phyloP scores from a whole-genome alignment of 2,329 filamentous ascomycete genomes.

The Curvularia spicifera region DNA sequence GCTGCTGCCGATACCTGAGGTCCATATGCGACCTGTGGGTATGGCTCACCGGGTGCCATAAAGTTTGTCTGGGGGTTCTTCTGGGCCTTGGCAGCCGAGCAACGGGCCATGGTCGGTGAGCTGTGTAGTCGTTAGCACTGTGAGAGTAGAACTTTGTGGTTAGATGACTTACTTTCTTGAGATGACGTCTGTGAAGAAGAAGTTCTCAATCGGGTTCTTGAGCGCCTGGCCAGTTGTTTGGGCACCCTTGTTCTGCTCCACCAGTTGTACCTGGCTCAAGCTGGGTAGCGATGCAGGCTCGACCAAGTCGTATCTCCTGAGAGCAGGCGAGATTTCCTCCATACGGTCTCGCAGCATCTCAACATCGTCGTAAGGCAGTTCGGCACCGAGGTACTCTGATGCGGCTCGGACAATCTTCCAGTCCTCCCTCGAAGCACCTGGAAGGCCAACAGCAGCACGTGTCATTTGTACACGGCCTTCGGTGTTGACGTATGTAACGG shows the following conservation, averaged over 20 bases:
- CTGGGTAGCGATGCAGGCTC: constrained; percentile 76
- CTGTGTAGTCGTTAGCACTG: constrained; percentile 55
- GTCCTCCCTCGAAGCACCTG: constrained; percentile 89
- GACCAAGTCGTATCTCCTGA: constrained; percentile 88
- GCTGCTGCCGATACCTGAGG: constrained; percentile 35
- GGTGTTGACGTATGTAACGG: constrained; percentile 95
- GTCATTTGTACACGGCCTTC: constrained; percentile 96
- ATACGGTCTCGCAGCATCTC: constrained; percentile 89
- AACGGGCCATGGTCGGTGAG: constrained; percentile 97
- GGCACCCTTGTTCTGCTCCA: constrained; percentile 92
- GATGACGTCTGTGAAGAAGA: constrained; percentile 97
- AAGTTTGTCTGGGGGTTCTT: constrained; percentile 59
- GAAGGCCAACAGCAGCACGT: constrained; percentile 84
- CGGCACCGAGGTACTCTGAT: constrained; percentile 86
- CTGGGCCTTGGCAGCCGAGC: constrained; percentile 84
- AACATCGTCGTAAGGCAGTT: constrained; percentile 92
- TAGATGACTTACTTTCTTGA: constrained; percentile 78
- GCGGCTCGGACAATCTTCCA: constrained; percentile 98
- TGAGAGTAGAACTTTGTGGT: background rate
- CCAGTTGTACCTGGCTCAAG: constrained; percentile 90
- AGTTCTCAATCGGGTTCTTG: constrained; percentile 89
- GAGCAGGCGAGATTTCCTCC: constrained; percentile 89
- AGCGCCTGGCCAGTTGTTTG: constrained; percentile 75
- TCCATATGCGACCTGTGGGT: constrained; percentile 53
- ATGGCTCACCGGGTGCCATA: constrained; percentile 56